Evolutionary conservation across 768 basidiomycete species (phyloP), one percentile per base, ranked within the genome.

Genomic region (Wakefieldia striispora): DNA sequence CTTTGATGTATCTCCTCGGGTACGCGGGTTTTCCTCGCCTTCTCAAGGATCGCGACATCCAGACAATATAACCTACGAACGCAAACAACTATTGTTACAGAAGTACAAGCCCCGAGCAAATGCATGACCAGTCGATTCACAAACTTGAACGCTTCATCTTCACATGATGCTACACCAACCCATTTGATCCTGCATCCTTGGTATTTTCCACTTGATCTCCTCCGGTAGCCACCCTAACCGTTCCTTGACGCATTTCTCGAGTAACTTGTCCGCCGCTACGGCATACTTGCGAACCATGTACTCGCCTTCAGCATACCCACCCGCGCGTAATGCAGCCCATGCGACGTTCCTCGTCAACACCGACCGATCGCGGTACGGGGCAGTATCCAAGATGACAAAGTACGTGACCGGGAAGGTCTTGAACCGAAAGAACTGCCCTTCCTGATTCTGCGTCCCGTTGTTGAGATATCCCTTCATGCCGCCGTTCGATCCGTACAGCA

Each of bases 331-430:
- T 3, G 69, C 29, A n/a, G 53, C 53, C 52, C 45, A 55, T 0
- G 53, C 12, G 1, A 54, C 45, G 11, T 54, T 54, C 16, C 45
- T 24, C 19, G 38, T 45, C 43, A 54, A 26, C 4, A 38, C 27
- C 7, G 43, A 41, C 6, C 2, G 9, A 5, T 27, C 53, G 3
- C 54, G 54, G 31, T 45, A 29, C 1, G 54, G 47, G 4, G 46
- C 43, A 0, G 55, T 44, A 17, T 56, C 55, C 44, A 56, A 26
- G 29, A 29, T 29, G 29, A 29, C 29, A 29, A 29, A 29, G 12
- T 29, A 29, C 20, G 54, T 68, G 24, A 69, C 70, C 1, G 60
- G 66, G 40, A 70, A 58, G 0, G 50, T 58, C 44, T 67, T 71
- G 55, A 56, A 67, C 10, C 37, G 55, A 52, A 69, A 70, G 50